These are phyloP conservation scores for Leccinum pseudoinsigne DNA, from an alignment of 1,284 basidiomycete species.

Conservation along the genomic window DNA sequence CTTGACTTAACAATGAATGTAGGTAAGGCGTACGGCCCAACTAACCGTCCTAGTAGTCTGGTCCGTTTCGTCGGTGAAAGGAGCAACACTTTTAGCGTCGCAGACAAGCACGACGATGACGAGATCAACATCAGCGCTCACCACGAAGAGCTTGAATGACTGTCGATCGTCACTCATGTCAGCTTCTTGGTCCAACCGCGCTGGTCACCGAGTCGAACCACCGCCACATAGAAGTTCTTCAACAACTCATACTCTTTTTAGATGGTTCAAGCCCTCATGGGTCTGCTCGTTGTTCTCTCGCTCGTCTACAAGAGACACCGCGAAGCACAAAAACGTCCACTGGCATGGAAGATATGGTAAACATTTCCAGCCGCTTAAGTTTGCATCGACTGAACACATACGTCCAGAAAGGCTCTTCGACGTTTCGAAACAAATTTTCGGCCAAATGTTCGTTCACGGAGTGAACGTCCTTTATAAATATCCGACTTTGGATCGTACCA, in stretches of 20 bases:
- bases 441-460: slow-evolving; percentile 89
- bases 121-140: slow-evolving; percentile 12
- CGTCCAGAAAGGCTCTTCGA: slow-evolving; percentile 71
- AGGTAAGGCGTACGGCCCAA: no score
- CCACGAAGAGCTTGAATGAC: slow-evolving; percentile 21
- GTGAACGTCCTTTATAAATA: slow-evolving; percentile 74
- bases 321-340: slow-evolving; percentile 75
- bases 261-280: slow-evolving; percentile 85
- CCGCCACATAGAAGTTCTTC: slow-evolving; percentile 10
- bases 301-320: slow-evolving; percentile 88
- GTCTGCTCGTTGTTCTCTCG: slow-evolving; percentile 82
- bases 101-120: slow-evolving; percentile 10
- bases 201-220: slow-evolving; percentile 43
- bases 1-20: no score
- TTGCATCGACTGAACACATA: slow-evolving; percentile 3
- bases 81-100: not conserved
- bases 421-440: slow-evolving; percentile 89
- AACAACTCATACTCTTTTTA: slow-evolving; percentile 28
- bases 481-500: slow-evolving; percentile 69
- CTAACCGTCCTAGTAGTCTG: not conserved
- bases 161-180: slow-evolving; percentile 61
- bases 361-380: slow-evolving; percentile 20
- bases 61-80: not conserved
- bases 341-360: slow-evolving; percentile 88
- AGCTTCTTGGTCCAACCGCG: slow-evolving; percentile 66